Evolutionary conservation across 208 protist species (phyloP).

Genomic region (Wallacemonas sp.): DNA sequence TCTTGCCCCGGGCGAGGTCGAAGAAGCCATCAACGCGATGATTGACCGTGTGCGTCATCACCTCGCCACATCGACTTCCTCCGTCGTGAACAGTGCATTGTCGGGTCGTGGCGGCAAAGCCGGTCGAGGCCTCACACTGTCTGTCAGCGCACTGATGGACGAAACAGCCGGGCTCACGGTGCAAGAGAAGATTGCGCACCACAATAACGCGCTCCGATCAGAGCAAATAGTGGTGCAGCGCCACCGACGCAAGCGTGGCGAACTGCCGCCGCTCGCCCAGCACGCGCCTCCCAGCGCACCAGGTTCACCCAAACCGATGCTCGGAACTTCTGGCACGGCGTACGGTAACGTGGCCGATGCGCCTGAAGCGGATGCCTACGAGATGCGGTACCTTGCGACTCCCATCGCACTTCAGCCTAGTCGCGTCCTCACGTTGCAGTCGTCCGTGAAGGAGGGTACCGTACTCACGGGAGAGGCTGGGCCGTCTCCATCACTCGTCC

Average conservation of each 20-base stretch:
- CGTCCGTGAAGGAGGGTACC: background rate
- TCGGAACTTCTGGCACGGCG: too few species aligned
- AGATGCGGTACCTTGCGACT: slow-evolving; percentile 16
- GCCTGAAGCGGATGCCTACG: slow-evolving; percentile 17
- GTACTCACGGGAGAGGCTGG: background rate
- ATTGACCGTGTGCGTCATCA: slow-evolving; percentile 60
- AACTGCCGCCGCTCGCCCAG: slow-evolving; percentile 9
- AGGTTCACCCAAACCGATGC: too few species aligned
- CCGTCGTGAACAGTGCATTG: background rate
- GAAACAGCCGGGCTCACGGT: slow-evolving; percentile 28
- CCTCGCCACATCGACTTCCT: slow-evolving; percentile 6
- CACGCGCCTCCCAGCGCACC: background rate
- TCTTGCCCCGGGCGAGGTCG: slow-evolving; percentile 38
- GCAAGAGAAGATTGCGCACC: slow-evolving; percentile 45
- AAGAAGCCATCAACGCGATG: slow-evolving; percentile 64
- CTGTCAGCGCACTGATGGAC: background rate
- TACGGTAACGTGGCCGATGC: slow-evolving; percentile 1
- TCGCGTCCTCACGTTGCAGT: slow-evolving; percentile 22
- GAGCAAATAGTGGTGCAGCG: slow-evolving; percentile 52
- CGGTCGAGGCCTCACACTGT: background rate
- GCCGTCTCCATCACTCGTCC: slow-evolving; percentile 16
- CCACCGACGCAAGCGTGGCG: slow-evolving; percentile 31
- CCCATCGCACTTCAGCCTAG: slow-evolving; percentile 36
- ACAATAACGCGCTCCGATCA: slow-evolving; percentile 52
- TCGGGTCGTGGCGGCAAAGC: background rate